phyloP scores from a whole-genome alignment of 1,139 yeast species.

The Kluyveromyces sp. region DNA sequence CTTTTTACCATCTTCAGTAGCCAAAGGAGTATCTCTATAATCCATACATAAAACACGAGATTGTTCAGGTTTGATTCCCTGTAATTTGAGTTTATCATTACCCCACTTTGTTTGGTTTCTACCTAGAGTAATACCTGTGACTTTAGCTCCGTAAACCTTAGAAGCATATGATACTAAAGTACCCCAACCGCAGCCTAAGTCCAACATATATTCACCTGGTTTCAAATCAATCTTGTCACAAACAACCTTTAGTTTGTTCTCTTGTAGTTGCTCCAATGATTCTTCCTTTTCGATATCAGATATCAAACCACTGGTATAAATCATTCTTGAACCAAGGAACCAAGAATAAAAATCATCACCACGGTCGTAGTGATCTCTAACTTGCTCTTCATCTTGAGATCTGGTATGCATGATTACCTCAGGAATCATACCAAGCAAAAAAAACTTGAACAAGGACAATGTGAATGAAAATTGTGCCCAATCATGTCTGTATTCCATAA shows the following conservation, averaged over 20 bases:
- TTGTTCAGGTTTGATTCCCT: slow-evolving; percentile 63
- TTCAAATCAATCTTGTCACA: slow-evolving; percentile 78
- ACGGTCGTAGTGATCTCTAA: slow-evolving; percentile 90
- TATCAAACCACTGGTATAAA: slow-evolving; percentile 83
- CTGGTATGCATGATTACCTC: slow-evolving; percentile 88
- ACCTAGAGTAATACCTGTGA: slow-evolving; percentile 86
- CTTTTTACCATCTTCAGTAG: slow-evolving; percentile 42
- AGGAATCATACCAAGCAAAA: slow-evolving; percentile 84
- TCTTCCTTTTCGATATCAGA: slow-evolving; percentile 65
- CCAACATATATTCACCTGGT: slow-evolving; percentile 68
- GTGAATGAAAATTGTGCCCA: slow-evolving; percentile 86
- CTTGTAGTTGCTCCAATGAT: slow-evolving; percentile 80
- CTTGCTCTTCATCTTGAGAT: slow-evolving; percentile 95
- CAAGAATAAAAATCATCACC: slow-evolving; percentile 94
- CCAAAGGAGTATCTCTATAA: slow-evolving; percentile 84
- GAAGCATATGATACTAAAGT: slow-evolving; percentile 83
- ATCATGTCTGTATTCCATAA: slow-evolving; percentile 81
- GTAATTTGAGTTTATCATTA: slow-evolving; percentile 56
- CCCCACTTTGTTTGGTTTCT: slow-evolving; percentile 91
- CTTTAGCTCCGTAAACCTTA: slow-evolving; percentile 73
- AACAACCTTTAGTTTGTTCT: slow-evolving; percentile 78
- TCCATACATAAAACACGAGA: slow-evolving; percentile 75
- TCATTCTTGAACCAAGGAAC: slow-evolving; percentile 93
- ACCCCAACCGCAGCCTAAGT: slow-evolving; percentile 96
- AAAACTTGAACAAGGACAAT: slow-evolving; percentile 66